Percentiles rank a stretch among this genome's conserved stretches.
Conservation (phyloP, 495 filamentous ascomycete genomes). For the Margaritispora aquatica region DNA sequence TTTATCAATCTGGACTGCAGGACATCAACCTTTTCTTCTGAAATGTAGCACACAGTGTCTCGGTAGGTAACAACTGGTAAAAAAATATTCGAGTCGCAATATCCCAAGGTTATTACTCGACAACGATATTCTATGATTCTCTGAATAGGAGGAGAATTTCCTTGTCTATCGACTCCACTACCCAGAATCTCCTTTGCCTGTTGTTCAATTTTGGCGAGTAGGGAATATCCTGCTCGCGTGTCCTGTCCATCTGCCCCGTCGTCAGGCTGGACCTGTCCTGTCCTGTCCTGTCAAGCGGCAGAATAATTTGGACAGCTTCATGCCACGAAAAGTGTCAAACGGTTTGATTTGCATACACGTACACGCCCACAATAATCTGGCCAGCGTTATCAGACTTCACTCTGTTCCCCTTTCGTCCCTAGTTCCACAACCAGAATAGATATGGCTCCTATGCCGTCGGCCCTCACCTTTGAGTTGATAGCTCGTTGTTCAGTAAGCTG, state of each 20-base stretch:
- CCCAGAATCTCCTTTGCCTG: not conserved
- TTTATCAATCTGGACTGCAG: too few species aligned
- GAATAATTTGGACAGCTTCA: slow-evolving; percentile 9
- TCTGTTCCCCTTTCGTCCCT: not conserved
- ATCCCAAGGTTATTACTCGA: too few species aligned
- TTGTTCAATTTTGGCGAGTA: not conserved
- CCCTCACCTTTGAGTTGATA: slow-evolving; percentile 74
- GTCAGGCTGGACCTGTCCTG: not conserved
- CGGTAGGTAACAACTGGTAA: too few species aligned
- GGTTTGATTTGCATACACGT: not conserved
- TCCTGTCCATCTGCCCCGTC: too few species aligned
- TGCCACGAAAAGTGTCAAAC: not conserved
- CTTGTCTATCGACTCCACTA: not conserved
- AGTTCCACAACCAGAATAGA: not conserved
- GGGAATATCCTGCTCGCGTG: not conserved
- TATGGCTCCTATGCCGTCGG: slow-evolving; percentile 51
- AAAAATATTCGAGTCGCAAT: too few species aligned
- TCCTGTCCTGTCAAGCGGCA: not conserved
- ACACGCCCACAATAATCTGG: not conserved
- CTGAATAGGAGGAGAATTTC: too few species aligned
- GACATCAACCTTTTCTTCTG: too few species aligned
- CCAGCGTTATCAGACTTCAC: not conserved
- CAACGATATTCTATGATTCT: too few species aligned
- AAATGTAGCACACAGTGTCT: too few species aligned
- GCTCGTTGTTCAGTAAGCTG: slow-evolving; percentile 73